These are phyloP conservation scores for Alternaria dauci DNA, from an alignment of 2,329 filamentous ascomycete genomes.

Conservation along the genomic window DNA sequence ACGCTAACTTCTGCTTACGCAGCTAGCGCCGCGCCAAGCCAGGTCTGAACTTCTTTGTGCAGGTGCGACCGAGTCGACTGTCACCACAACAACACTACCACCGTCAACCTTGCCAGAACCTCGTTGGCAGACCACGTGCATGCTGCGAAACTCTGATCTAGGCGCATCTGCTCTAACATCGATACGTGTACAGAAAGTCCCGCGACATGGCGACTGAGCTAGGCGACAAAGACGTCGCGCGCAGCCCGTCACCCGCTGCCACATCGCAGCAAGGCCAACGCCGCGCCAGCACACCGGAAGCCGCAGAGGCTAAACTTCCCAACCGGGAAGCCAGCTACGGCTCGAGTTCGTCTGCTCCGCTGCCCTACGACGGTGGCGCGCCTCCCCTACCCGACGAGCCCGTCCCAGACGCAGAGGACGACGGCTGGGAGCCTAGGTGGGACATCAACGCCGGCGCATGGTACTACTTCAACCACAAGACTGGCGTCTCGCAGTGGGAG, in stretches of 20 bases:
- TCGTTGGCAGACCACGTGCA: constrained; percentile 26
- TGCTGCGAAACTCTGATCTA: constrained; percentile 23
- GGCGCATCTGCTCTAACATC: constrained; percentile 27
- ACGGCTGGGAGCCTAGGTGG: constrained; percentile 85
- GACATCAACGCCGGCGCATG: constrained; percentile 72
- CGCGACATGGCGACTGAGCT: constrained; percentile 24
- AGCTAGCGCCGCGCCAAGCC: constrained; percentile 4
- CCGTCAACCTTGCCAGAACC: constrained; percentile 15
- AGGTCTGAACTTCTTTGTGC: constrained; percentile 4
- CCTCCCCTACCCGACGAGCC: constrained; percentile 61
- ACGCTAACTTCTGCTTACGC: constrained; percentile 11
- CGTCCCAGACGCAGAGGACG: constrained; percentile 56
- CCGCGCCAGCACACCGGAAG: constrained; percentile 15
- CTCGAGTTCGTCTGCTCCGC: constrained; percentile 26
- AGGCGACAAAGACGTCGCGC: constrained; percentile 19
- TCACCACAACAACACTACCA: constrained; percentile 7
- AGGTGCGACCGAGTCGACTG: constrained; percentile 10
- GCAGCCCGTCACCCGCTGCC: constrained; percentile 22
- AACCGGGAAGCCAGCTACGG: constrained; percentile 21
- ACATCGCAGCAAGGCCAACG: constrained; percentile 16
- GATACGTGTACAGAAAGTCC: constrained; percentile 18
- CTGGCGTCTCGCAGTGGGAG: constrained; percentile 78
- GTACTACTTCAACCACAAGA: constrained; percentile 88
- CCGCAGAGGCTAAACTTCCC: constrained; percentile 12
- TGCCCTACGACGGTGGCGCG: constrained; percentile 39